A percentile compares a stretch with the other conserved stretches of the same genome.
Conservation (phyloP, 257 asterid species). For the Petrea volubilis region DNA sequence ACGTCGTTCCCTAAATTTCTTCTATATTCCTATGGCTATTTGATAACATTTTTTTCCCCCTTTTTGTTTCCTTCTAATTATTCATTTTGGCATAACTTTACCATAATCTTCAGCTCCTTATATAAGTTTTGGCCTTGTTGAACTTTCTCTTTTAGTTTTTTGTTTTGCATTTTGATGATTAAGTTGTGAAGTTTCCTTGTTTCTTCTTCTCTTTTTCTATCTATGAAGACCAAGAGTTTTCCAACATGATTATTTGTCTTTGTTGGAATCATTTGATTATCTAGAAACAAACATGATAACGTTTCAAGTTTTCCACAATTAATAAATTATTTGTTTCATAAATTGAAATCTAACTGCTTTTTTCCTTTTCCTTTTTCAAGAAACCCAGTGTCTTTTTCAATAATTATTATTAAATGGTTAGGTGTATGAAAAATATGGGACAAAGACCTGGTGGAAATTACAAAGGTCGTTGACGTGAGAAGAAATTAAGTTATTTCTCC, state of each 20-base stretch:
- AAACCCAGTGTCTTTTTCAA: too few relatives aligned
- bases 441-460: background rate
- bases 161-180: too few relatives aligned
- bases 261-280: background rate
- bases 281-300: background rate
- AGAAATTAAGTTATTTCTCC: background rate
- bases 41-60: background rate
- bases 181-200: background rate
- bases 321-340: background rate
- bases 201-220: background rate
- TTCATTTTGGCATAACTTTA: background rate
- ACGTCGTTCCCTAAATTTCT: background rate
- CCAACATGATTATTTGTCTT: background rate
- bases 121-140: background rate
- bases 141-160: too few relatives aligned
- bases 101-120: background rate
- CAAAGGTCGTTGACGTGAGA: background rate
- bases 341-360: background rate
- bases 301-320: background rate
- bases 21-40: background rate
- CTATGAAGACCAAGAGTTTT: background rate
- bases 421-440: background rate
- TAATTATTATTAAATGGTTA: background rate
- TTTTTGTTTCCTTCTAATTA: background rate
- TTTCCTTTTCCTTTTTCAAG: too few relatives aligned